Evolutionary conservation across 2,329 filamentous ascomycete genomes (phyloP).

Genomic region (Madurella mycetomatis): DNA sequence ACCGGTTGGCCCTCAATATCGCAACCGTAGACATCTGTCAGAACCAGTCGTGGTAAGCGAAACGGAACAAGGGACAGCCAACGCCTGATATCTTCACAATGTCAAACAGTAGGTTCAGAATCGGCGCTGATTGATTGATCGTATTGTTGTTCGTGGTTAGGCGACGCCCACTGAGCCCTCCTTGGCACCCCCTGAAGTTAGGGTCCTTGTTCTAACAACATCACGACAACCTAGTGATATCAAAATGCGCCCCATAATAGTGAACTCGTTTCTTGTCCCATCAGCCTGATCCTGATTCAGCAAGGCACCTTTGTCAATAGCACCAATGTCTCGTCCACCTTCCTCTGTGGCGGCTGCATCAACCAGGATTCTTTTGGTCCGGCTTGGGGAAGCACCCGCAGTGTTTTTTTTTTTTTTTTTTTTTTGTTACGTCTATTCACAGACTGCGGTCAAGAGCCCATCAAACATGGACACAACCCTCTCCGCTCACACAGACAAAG

Average conservation of each 20-base stretch:
- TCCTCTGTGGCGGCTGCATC: constrained; percentile 42
- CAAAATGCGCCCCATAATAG: neutral
- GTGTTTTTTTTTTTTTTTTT: constrained; percentile 36
- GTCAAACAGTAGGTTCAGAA: no score
- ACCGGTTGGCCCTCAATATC: no score
- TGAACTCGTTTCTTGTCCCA: constrained; percentile 17
- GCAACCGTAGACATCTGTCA: no score
- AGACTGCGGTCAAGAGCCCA: constrained; percentile 30
- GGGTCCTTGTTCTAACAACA: neutral
- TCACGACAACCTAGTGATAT: neutral
- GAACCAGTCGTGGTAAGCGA: no score
- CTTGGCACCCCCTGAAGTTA: no score
- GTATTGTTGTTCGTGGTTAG: no score
- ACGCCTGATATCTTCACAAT: no score
- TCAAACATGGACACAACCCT: constrained; percentile 33
- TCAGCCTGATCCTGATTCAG: constrained; percentile 39
- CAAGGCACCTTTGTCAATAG: constrained; percentile 44
- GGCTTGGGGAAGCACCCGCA: constrained; percentile 16
- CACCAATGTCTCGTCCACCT: constrained; percentile 46
- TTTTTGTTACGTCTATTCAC: constrained; percentile 39
- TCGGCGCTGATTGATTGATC: no score
- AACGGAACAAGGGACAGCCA: no score
- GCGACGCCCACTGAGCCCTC: no score
- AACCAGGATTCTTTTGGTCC: constrained; percentile 29
- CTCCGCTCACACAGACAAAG: constrained; percentile 32